Conservation (phyloP, 768 basidiomycete species). For the Leccinum variicolor region DNA sequence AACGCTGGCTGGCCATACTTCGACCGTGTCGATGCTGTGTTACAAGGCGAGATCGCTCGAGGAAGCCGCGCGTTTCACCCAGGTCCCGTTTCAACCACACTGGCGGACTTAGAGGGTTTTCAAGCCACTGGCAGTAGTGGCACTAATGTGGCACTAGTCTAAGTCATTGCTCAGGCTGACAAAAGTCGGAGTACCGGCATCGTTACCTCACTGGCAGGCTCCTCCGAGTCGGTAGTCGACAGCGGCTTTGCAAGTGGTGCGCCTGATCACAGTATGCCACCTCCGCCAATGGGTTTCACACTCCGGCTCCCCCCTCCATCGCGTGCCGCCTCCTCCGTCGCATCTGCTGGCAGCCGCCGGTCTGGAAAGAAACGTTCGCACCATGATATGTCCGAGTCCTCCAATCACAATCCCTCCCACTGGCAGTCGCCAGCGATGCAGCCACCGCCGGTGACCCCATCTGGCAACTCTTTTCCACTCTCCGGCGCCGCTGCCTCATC, state of each 20-base stretch:
- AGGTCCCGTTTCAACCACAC: background rate
- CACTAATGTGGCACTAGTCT: background rate
- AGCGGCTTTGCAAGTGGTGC: background rate
- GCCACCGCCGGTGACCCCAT: background rate
- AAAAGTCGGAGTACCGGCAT: background rate
- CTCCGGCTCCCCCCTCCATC: too few species aligned
- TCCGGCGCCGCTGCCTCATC: background rate
- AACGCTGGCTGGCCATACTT: background rate
- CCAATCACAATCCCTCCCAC: background rate
- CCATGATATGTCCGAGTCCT: background rate
- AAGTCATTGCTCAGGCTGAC: background rate
- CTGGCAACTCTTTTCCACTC: background rate
- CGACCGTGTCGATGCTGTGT: background rate
- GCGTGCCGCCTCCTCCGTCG: too few species aligned
- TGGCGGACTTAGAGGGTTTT: background rate
- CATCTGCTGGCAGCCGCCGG: too few species aligned
- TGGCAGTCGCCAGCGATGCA: background rate
- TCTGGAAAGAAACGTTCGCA: too few species aligned
- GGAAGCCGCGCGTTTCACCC: background rate
- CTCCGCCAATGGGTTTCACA: too few species aligned
- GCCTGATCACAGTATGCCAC: too few species aligned
- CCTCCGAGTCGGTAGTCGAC: background rate
- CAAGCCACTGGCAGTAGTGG: background rate
- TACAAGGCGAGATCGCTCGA: background rate
- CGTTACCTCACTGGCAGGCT: background rate